Conservation (phyloP, 495 filamentous ascomycete species). For the Penicillium herquei region DNA sequence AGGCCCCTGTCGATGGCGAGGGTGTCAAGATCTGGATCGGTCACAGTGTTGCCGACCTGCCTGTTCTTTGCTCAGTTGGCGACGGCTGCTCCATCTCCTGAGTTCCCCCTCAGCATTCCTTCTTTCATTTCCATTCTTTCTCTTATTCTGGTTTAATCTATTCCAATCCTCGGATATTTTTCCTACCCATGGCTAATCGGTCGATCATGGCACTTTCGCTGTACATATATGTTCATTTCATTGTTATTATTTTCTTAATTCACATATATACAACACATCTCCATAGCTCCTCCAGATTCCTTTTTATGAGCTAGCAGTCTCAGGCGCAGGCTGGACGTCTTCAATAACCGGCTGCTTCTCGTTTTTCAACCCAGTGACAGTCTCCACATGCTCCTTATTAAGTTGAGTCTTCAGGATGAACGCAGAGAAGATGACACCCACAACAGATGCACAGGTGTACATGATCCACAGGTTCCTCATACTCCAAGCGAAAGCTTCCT, state of each 20-base stretch:
- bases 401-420: slow-evolving; percentile 54
- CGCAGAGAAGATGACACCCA: slow-evolving; percentile 48
- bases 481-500: slow-evolving; percentile 58
- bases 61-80: slow-evolving; percentile 39
- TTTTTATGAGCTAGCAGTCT: not conserved
- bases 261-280: no score
- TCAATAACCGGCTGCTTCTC: slow-evolving; percentile 17
- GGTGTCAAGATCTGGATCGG: slow-evolving; percentile 47
- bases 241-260: no score
- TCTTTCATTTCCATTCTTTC: no score
- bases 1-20: slow-evolving; percentile 45
- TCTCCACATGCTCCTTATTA: slow-evolving; percentile 61
- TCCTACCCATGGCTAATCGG: no score
- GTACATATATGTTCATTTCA: no score
- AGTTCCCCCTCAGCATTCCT: not conserved
- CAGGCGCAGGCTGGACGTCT: not conserved
- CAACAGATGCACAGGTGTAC: slow-evolving; percentile 52
- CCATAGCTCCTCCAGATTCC: no score
- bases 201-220: no score
- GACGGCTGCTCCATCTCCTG: slow-evolving; percentile 21
- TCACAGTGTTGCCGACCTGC: slow-evolving; percentile 42
- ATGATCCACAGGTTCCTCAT: slow-evolving; percentile 62
- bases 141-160: not conserved
- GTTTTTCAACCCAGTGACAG: slow-evolving; percentile 43
- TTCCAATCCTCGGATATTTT: no score